Conservation (phyloP, 192 early-diverging fungal species). For the Gaertneriomyces sp. region DNA sequence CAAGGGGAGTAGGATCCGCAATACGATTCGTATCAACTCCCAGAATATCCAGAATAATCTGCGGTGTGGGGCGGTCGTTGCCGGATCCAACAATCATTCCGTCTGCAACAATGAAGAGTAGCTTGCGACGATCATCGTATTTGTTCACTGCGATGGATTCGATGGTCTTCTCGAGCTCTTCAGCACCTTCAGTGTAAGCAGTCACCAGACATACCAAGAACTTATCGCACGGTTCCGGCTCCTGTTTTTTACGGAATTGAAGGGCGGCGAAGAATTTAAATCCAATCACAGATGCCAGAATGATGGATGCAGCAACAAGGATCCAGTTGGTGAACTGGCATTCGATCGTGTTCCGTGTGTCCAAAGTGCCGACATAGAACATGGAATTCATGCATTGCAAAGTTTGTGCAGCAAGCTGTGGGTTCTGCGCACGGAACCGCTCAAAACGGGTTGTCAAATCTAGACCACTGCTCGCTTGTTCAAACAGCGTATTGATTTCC, state of each 20-base stretch:
- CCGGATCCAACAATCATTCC: conserved; percentile 93
- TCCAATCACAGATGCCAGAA: conserved; percentile 76
- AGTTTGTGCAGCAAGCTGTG: conserved; percentile 12
- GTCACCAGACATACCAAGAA: conserved; percentile 89
- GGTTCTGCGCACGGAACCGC: conserved; percentile 5
- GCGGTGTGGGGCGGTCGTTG: conserved; percentile 87
- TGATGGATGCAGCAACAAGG: conserved; percentile 69
- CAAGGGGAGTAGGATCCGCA: conserved; percentile 66
- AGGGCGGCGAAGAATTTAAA: conserved; percentile 92
- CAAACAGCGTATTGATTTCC: neutral
- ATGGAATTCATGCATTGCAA: conserved; percentile 68
- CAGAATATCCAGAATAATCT: conserved; percentile 88
- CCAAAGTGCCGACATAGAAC: conserved; percentile 75
- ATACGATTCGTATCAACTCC: conserved; percentile 71
- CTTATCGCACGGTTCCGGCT: conserved; percentile 75
- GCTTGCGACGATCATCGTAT: conserved; percentile 90
- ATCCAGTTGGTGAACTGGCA: conserved; percentile 86
- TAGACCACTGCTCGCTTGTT: conserved; percentile 2
- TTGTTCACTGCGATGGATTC: conserved; percentile 77
- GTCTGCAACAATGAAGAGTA: conserved; percentile 87
- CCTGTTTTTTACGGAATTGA: conserved; percentile 63
- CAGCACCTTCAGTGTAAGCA: conserved; percentile 90
- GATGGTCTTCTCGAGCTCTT: conserved; percentile 81
- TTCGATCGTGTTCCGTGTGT: conserved; percentile 65
- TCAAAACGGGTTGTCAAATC: neutral